A percentile compares a stretch with the other conserved stretches of the same genome.
phyloP scores from a whole-genome alignment of 1,284 basidiomycete genomes.

The Tilletia setariae region DNA sequence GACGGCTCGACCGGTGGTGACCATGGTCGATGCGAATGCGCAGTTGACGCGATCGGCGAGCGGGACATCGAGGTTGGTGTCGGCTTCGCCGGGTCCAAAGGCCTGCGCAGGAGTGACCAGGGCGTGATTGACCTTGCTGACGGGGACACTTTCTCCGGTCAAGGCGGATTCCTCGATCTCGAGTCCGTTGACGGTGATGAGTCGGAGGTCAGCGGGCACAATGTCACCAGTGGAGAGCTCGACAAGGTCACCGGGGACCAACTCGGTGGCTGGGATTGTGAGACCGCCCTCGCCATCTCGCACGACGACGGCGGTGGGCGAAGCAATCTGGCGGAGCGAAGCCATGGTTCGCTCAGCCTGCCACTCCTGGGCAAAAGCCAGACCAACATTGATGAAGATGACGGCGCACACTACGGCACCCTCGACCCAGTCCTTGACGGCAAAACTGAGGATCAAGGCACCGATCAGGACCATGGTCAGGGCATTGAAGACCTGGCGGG shows the following conservation, averaged over 20 bases:
- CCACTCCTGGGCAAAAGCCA: constrained; percentile 48
- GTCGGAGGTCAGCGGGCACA: constrained; percentile 43
- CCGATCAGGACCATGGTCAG: constrained; percentile 38
- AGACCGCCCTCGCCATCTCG: constrained; percentile 26
- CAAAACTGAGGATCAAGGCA: constrained; percentile 28
- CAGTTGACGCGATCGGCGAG: constrained; percentile 39
- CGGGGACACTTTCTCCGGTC: constrained; percentile 45
- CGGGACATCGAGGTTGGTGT: not conserved
- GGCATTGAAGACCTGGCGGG: constrained; percentile 46
- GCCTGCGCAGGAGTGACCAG: constrained; percentile 25
- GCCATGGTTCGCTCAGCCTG: constrained; percentile 48
- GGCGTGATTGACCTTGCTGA: constrained; percentile 34
- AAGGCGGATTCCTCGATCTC: constrained; percentile 48
- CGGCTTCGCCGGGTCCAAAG: constrained; percentile 10
- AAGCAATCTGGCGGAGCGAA: constrained; percentile 42
- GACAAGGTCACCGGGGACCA: constrained; percentile 61
- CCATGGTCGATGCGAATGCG: constrained; percentile 41
- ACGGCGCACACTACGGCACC: constrained; percentile 27
- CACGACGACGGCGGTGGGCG: constrained; percentile 39
- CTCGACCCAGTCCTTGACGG: constrained; percentile 30
- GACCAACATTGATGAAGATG: constrained; percentile 43
- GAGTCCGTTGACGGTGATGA: constrained; percentile 38
- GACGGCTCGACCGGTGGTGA: constrained; percentile 44
- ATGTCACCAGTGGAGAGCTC: constrained; percentile 44
- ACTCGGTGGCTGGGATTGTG: constrained; percentile 25